These are phyloP conservation scores for Dinochytrium kinnereticum DNA, from an alignment of 371 early-diverging fungal species.

Conservation along the genomic window DNA sequence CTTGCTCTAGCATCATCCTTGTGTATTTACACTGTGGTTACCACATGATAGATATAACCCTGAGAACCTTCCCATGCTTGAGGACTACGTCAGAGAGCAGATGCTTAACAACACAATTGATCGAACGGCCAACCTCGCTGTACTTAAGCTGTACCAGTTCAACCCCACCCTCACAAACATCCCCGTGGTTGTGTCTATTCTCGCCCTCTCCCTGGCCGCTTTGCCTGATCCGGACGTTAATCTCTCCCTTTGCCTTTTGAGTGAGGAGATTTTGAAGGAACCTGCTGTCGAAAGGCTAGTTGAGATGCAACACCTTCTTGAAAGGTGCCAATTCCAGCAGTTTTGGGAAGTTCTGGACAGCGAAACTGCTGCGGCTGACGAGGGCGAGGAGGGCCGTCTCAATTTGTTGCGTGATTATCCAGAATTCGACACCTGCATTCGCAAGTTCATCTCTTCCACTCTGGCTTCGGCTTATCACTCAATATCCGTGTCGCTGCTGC, in stretches of 20 bases:
- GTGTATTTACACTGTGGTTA: neutral
- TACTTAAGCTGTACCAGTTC: conserved; percentile 94
- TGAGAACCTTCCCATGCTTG: conserved; percentile 78
- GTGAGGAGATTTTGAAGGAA: conserved; percentile 66
- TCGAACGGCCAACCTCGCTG: conserved; percentile 86
- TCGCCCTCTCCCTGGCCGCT: conserved; percentile 82
- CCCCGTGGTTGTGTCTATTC: conserved; percentile 71
- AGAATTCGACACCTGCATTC: conserved; percentile 71
- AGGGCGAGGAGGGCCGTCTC: conserved; percentile 57
- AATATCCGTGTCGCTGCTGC: conserved; percentile 62
- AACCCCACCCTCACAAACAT: conserved; percentile 78
- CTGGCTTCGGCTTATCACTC: conserved; percentile 83
- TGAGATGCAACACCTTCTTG: conserved; percentile 77
- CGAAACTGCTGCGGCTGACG: conserved; percentile 15
- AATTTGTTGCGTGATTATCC: conserved; percentile 67
- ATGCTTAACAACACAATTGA: conserved; percentile 80
- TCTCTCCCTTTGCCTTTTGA: conserved; percentile 82
- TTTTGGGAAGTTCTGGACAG: conserved; percentile 75
- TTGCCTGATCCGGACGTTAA: conserved; percentile 89
- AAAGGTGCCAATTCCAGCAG: conserved; percentile 74
- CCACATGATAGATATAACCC: conserved; percentile 76
- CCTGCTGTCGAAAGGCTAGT: conserved; percentile 65
- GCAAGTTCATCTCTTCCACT: conserved; percentile 72
- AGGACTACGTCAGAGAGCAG: conserved; percentile 81
- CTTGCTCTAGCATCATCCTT: too few species aligned